These are phyloP conservation scores for Kingdonia uniflora DNA, from an alignment of 164 flowering plant species.

Conservation along the genomic window DNA sequence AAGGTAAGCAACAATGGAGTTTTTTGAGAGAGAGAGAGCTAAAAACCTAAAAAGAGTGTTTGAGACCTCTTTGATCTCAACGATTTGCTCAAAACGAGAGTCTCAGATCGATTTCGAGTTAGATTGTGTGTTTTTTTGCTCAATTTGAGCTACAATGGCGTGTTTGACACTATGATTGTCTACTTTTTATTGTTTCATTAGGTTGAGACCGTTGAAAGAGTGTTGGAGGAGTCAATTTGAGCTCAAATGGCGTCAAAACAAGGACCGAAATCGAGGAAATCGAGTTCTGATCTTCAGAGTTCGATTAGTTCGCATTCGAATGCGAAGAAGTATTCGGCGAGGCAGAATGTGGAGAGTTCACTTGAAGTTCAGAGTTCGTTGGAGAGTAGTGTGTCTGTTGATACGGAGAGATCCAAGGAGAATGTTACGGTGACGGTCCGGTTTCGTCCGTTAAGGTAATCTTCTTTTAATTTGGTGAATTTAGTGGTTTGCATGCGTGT, in stretches of 20 bases:
- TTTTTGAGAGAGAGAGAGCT: neutral
- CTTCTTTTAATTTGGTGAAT: neutral
- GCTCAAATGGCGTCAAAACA: constrained; percentile 46
- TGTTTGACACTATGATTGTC: too few relatives aligned
- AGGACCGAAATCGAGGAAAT: constrained; percentile 35
- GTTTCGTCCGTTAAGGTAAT: constrained; percentile 90
- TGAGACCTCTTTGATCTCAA: too few relatives aligned
- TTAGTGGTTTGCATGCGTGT: too few relatives aligned
- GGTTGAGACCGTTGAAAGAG: too few relatives aligned
- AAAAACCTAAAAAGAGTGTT: neutral
- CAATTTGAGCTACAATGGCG: too few relatives aligned
- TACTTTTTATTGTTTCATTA: too few relatives aligned
- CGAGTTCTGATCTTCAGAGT: constrained; percentile 21
- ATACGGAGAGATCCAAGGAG: constrained; percentile 53
- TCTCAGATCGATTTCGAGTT: too few relatives aligned
- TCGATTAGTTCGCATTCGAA: constrained; percentile 49
- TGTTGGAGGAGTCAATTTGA: neutral
- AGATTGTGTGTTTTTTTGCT: too few relatives aligned
- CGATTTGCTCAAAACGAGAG: too few relatives aligned
- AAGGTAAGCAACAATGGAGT: constrained; percentile 34
- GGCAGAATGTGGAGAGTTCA: constrained; percentile 41
- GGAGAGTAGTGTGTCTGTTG: constrained; percentile 23
- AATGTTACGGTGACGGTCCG: constrained; percentile 94
- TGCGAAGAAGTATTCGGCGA: constrained; percentile 57
- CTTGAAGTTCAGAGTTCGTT: constrained; percentile 14